Evolutionary conservation across 805 yeast genomes (phyloP), one percentile per base, ranked within the genome.

Genomic region (Yarrowia sp.): DNA sequence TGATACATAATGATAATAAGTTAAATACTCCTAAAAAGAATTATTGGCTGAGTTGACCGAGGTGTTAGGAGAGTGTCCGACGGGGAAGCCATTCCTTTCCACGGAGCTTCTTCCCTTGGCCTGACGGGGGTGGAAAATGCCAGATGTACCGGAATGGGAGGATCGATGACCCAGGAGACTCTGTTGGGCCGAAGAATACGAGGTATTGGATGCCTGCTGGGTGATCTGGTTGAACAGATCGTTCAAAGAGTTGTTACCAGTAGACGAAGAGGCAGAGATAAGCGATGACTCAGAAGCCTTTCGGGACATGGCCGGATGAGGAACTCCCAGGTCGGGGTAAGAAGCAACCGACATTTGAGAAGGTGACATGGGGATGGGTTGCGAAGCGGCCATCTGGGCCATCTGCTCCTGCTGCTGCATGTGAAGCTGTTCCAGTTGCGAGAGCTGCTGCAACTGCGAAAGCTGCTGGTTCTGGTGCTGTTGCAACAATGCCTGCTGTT

Each of bases 141-240:
- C 61, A 17, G 61, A 54, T n/a, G 12, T 30, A 11, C 61, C 46
- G 22, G 59, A 51, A n/a, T 54, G 17, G 24, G 35, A 36, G 14
- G 61, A 54, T 24, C 61, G 61, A 17, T 54, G 61, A 11, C 61
- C 61, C n/a, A 36, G 28, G 22, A 51, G 41, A 51, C 32, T 22
- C 41, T 51, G 40, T 12, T 51, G 41, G 21, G 41, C 41, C 16
- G 58, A 22, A 3, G 58, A 51, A 24, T 33, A 51, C 41, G 58
- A 51, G 32, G 44, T 33, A 19, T 54, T 54, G 46, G 61, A 54
- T 17, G 61, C 61, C 61, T 54, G 61, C 35, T 38, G 61, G 17
- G 61, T 36, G 35, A 54, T 54, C 61, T 54, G 61, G 46, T 35
- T 38, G 46, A 54, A 54, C 24, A 54, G 61, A 26, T 54, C 61